Evolutionary conservation across 768 basidiomycete genomes (phyloP).

Genomic region (Xerocomus brunneocitrinus): DNA sequence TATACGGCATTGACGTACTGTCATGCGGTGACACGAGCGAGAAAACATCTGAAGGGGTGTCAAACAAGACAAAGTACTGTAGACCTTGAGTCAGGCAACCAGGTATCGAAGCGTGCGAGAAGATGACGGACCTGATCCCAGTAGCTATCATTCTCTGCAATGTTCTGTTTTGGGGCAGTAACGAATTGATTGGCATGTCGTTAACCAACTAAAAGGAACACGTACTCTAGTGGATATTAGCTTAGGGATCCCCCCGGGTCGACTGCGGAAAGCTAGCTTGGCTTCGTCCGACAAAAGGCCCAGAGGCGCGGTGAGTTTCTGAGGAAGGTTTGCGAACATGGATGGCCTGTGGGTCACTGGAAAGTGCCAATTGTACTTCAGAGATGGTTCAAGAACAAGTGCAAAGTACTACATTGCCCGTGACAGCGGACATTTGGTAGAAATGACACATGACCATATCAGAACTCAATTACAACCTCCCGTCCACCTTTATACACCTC

Average conservation of each 20-base stretch:
- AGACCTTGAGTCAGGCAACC: constrained; percentile 1
- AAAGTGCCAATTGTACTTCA: background rate
- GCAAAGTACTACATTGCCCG: no score
- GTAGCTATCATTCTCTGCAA: constrained; percentile 70
- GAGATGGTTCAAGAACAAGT: background rate
- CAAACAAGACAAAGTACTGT: constrained; percentile 81
- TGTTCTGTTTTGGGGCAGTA: constrained; percentile 47
- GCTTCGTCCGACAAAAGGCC: constrained; percentile 81
- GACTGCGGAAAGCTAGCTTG: constrained; percentile 84
- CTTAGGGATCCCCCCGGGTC: constrained; percentile 74
- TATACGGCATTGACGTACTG: constrained; percentile 44
- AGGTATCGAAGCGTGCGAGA: background rate
- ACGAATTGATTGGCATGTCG: constrained; percentile 2
- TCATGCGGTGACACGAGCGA: constrained; percentile 84
- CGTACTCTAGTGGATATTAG: constrained; percentile 70
- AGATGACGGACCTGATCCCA: constrained; percentile 74
- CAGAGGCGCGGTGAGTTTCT: constrained; percentile 68
- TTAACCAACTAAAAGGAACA: background rate
- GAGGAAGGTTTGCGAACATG: constrained; percentile 72
- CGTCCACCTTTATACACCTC: background rate
- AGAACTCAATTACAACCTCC: constrained; percentile 10
- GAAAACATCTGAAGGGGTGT: constrained; percentile 87
- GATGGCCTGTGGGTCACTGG: background rate
- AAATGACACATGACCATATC: background rate
- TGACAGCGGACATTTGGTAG: no score